Evolutionary conservation across 768 basidiomycete genomes (phyloP), one percentile per base, ranked within the genome.

Genomic region (Gloeostereum incarnatum): DNA sequence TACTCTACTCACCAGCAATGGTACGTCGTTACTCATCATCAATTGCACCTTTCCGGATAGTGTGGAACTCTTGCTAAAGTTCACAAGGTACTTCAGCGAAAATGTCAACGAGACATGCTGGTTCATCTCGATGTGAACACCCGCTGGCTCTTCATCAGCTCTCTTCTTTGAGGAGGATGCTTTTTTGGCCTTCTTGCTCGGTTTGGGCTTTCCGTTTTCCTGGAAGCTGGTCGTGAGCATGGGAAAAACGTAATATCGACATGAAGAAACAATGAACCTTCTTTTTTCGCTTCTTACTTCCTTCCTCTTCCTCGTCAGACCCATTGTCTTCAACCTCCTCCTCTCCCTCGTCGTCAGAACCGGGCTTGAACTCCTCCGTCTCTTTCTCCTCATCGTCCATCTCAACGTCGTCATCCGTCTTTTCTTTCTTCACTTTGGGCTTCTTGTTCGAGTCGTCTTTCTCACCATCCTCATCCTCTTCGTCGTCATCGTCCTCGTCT

Each of bases 41-140:
- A 96, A 71, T 53, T 79, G 74, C 24, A 93, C 91, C 19, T 66
- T 73, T 45, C 65, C 68, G 10, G 78, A 73, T 26, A 99, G 63
- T 21, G 79, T 69, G 1, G 84, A 65, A 45, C 85, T 88, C 71
- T 96, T 98, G 37, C 90, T 78, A 53, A 99, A 98, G 65, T 96
- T 97, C 58, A 87, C 81, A 20, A 98, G 80, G 61, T 98, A 99
- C 60, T 97, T 98, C 50, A 98, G 68, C 22, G 88, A 91, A 68
- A 98, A 98, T 1, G 92, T 97, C 35, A 98, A 69, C 30, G 79
- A 75, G 45, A 99, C 94, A 45, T 87, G 78, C 55, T 85, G 81
- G 53, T 90, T 88, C 73, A 96, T 84, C 60, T 86, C 77, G 54
- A 96, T 84, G 44, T 63, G 57, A 34, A 94, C 81, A 3, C 75